Conservation (phyloP, 352 stramenopile genomes). For the Globisporangium nunn region DNA sequence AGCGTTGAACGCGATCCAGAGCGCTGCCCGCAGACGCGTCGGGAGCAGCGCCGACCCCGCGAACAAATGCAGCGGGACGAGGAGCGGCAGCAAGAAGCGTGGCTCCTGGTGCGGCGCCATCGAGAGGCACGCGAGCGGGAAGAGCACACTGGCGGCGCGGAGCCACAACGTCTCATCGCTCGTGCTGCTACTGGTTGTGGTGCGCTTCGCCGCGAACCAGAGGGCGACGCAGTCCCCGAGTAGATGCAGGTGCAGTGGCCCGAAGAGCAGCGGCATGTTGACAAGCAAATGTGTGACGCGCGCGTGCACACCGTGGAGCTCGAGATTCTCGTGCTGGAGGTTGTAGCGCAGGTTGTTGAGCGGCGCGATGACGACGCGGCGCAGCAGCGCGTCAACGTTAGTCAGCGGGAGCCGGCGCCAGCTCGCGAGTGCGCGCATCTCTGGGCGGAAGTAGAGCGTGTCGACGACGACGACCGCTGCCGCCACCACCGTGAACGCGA, state of each 20-base stretch:
- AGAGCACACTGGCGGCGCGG: slow-evolving; percentile 32
- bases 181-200: too few relatives aligned
- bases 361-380: slow-evolving; percentile 44
- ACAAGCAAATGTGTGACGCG: slow-evolving; percentile 80
- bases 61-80: slow-evolving; percentile 81
- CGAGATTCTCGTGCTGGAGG: slow-evolving; percentile 82
- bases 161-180: slow-evolving; percentile 5
- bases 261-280: slow-evolving; percentile 93
- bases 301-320: slow-evolving; percentile 88
- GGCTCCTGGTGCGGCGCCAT: slow-evolving; percentile 92
- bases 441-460: slow-evolving; percentile 49
- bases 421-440: slow-evolving; percentile 5
- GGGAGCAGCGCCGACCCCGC: slow-evolving; percentile 9
- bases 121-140: slow-evolving; percentile 80
- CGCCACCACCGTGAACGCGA: slow-evolving; percentile 33
- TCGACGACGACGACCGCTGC: slow-evolving; percentile 35
- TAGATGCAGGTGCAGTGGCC: slow-evolving; percentile 68
- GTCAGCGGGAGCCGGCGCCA: neutral
- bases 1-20: slow-evolving; percentile 56
- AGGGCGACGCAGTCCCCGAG: slow-evolving; percentile 14
- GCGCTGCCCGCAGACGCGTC: slow-evolving; percentile 1
- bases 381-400: neutral
- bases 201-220: neutral
- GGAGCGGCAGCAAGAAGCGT: slow-evolving; percentile 84
- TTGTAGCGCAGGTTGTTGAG: slow-evolving; percentile 93